These are phyloP conservation scores for Aristolochia fimbriata DNA, from an alignment of 164 flowering plant species.

Conservation along the genomic window DNA sequence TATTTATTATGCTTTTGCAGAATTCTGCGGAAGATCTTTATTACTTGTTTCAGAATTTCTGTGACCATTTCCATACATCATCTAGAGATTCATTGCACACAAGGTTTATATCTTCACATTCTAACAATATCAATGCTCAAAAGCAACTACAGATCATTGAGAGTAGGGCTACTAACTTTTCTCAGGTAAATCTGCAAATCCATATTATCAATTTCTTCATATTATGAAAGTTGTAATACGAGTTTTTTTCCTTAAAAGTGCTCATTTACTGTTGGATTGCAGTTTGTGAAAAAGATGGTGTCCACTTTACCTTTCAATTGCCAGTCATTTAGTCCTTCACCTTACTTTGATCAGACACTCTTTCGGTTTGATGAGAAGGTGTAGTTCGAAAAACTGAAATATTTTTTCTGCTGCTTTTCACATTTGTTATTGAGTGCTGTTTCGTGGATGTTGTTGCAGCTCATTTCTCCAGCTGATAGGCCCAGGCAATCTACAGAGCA, in stretches of 20 bases:
- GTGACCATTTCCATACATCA: conserved; percentile 67
- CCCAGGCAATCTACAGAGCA: conserved; percentile 81
- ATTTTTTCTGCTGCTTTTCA: neutral
- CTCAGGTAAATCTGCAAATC: conserved; percentile 40
- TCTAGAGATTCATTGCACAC: conserved; percentile 43
- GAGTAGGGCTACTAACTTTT: conserved; percentile 50
- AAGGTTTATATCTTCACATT: conserved; percentile 89
- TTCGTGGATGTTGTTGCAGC: conserved; percentile 33
- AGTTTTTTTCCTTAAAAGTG: neutral
- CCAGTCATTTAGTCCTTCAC: conserved; percentile 93
- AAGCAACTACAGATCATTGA: conserved; percentile 63
- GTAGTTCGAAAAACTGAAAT: neutral
- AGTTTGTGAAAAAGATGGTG: conserved; percentile 95
- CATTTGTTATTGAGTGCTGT: neutral
- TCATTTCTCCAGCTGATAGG: conserved; percentile 84
- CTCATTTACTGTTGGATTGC: conserved; percentile 9
- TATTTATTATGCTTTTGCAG: conserved; percentile 23
- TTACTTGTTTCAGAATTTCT: conserved; percentile 69
- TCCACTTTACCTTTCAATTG: conserved; percentile 71
- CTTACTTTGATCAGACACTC: conserved; percentile 93
- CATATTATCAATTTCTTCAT: neutral
- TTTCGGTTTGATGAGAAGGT: conserved; percentile 98
- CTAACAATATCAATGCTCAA: conserved; percentile 75
- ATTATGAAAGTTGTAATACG: neutral
- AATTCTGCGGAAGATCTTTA: conserved; percentile 83